Evolutionary conservation across 129 eudicot species (phyloP), one percentile per base, ranked within the genome.

Genomic region (Pulicaria dysenterica): DNA sequence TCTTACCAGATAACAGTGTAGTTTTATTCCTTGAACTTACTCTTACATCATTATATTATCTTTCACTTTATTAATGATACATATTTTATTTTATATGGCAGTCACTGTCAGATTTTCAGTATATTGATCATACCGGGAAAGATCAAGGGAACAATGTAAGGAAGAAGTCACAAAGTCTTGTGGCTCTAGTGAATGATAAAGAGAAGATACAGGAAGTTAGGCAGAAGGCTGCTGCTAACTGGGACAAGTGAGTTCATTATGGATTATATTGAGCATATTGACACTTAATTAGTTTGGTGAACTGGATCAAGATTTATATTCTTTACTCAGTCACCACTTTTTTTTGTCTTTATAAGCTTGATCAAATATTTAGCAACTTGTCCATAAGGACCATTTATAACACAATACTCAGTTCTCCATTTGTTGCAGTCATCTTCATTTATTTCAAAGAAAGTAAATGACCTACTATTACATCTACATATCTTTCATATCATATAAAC

Each of bases 111-210:
- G 96, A 88, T 53, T 95, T 95, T 80, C 99, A 95, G 85, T 95
- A 90, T 62, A 87, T 95, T 64, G 97, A 95, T 83, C 85, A 89
- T 46, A 80, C 83, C 15, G 99, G 97, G 75, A 91, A 78, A 79
- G 99, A 95, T 84, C 99, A 95, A 78, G 99, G 99, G 69, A 86
- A 65, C 88, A 88, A 95, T 65, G 96, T 95, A 50, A 64, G 99
- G 79, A 90, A 87, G 80, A 95, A 95, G 76, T 90, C 99, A 57
- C 99, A 91, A 85, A 83, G 83, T 77, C 90, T 95, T 77, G 90
- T 88, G 53, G 84, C 81, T 67, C 79, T 95, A 50, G 97, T 86
- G 47, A 95, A 91, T 65, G 97, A 95, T 77, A 95, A 95, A 74
- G 97, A 95, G 47, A 86, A 83, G 64, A 79, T 95, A 79, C 91